Evolutionary conservation across 805 yeast genomes (phyloP).

Genomic region (Kodamaea restingae): DNA sequence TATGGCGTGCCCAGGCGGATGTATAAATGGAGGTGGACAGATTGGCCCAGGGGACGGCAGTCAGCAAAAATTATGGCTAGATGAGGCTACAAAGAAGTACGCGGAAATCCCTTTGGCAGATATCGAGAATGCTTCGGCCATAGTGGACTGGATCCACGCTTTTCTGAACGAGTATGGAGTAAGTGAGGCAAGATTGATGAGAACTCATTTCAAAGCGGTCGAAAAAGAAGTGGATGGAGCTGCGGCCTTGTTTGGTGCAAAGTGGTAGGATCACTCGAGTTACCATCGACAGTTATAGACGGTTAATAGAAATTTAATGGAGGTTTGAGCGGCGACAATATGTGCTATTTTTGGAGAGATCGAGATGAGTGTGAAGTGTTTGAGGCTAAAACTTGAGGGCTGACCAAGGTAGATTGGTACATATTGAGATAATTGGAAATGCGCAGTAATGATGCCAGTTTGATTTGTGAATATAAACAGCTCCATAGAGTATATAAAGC

Average conservation of each 20-base stretch:
- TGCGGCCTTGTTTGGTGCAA: slow-evolving; percentile 48
- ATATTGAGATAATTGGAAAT: no score
- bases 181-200: slow-evolving; percentile 34
- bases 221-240: slow-evolving; percentile 48
- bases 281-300: no score
- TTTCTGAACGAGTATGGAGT: slow-evolving; percentile 31
- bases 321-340: no score
- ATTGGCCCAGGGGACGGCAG: slow-evolving; percentile 46
- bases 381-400: no score
- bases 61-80: slow-evolving; percentile 44
- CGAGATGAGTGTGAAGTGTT: no score
- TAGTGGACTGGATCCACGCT: slow-evolving; percentile 29
- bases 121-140: slow-evolving; percentile 12
- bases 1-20: slow-evolving; percentile 98
- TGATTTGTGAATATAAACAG: no score
- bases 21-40: slow-evolving; percentile 96
- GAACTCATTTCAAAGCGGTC: slow-evolving; percentile 47
- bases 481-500: no score
- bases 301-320: no score
- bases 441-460: no score
- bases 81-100: slow-evolving; percentile 33
- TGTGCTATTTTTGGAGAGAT: no score
- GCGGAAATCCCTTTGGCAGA: slow-evolving; percentile 13
- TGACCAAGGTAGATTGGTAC: no score
- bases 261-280: slow-evolving; percentile 38